Conservation (phyloP, 1,139 yeast species). For the Lodderomyces parapsilosis region DNA sequence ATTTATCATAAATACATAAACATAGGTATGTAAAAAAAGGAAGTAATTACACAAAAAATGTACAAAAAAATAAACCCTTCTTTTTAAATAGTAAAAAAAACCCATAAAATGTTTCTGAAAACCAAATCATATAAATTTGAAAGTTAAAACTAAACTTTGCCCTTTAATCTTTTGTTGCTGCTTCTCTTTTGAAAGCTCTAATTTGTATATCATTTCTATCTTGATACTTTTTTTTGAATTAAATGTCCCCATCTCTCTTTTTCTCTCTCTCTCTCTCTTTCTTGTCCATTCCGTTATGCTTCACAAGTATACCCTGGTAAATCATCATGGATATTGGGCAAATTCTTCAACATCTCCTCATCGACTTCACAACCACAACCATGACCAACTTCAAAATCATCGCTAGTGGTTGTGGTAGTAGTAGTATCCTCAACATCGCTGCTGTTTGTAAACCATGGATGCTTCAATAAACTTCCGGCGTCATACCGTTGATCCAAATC, state of each 20-base stretch:
- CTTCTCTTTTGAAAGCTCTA: background rate
- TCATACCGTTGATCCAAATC: conserved; percentile 38
- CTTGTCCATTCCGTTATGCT: conserved; percentile 15
- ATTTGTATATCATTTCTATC: background rate
- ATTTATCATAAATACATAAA: conserved; percentile 5
- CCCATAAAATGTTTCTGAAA: background rate
- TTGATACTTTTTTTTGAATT: background rate
- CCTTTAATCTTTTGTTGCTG: too few species aligned
- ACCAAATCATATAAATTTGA: too few species aligned
- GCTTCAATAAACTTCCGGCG: conserved; percentile 39
- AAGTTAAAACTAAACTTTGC: too few species aligned
- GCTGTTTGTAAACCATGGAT: conserved; percentile 44
- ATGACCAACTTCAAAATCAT: conserved; percentile 20
- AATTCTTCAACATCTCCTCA: conserved; percentile 4
- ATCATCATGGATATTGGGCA: conserved; percentile 19
- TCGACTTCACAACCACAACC: conserved; percentile 1
- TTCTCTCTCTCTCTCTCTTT: too few species aligned
- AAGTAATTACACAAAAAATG: background rate
- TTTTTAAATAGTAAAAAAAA: too few species aligned
- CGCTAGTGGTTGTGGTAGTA: background rate
- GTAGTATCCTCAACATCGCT: conserved; percentile 17
- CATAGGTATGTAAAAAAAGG: background rate
- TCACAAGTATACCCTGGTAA: conserved; percentile 29
- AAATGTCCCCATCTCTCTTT: too few species aligned
- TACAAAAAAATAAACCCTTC: too few species aligned